Evolutionary conservation across 768 basidiomycete species (phyloP).

Genomic region (Albatrellus ellisii): DNA sequence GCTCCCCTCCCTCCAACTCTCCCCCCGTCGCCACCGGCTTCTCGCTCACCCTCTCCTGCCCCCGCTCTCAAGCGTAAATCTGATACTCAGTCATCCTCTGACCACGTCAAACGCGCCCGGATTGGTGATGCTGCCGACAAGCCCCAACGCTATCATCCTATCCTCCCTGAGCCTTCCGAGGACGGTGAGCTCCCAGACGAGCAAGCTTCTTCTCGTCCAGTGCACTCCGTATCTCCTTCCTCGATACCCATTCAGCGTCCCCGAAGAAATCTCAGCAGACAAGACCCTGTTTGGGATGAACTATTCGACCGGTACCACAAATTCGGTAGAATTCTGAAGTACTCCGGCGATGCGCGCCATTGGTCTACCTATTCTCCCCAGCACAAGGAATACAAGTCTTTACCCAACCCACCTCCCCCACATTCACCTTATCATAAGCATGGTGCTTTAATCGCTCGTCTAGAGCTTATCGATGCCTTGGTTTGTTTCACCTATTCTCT

Average conservation of each 20-base stretch:
- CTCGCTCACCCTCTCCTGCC: conserved; percentile 29
- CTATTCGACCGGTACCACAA: conserved; percentile 60
- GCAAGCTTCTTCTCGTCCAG: conserved; percentile 4
- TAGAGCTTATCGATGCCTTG: conserved; percentile 73
- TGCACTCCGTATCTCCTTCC: conserved; percentile 10
- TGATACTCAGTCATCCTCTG: conserved; percentile 11
- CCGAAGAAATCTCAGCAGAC: conserved; percentile 32
- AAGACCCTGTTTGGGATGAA: conserved; percentile 40
- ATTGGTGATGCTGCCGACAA: conserved; percentile 18
- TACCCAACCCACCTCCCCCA: conserved; percentile 48
- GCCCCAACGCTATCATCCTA: conserved; percentile 15
- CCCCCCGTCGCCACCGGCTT: conserved; percentile 32
- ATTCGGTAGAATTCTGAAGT: conserved; percentile 66
- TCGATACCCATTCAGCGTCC: conserved; percentile 51
- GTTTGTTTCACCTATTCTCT: conserved; percentile 75
- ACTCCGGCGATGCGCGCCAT: conserved; percentile 70
- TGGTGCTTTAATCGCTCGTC: conserved; percentile 60
- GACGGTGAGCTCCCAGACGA: conserved; percentile 37
- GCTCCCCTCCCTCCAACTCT: conserved; percentile 30
- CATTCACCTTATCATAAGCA: conserved; percentile 64
- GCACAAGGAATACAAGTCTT: conserved; percentile 50
- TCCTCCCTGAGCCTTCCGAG: conserved; percentile 26
- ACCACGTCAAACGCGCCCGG: conserved; percentile 16
- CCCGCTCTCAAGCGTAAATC: conserved; percentile 27
- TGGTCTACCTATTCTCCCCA: conserved; percentile 58